phyloP scores from a whole-genome alignment of 2,329 filamentous ascomycete species.

The Botrytis medusae region DNA sequence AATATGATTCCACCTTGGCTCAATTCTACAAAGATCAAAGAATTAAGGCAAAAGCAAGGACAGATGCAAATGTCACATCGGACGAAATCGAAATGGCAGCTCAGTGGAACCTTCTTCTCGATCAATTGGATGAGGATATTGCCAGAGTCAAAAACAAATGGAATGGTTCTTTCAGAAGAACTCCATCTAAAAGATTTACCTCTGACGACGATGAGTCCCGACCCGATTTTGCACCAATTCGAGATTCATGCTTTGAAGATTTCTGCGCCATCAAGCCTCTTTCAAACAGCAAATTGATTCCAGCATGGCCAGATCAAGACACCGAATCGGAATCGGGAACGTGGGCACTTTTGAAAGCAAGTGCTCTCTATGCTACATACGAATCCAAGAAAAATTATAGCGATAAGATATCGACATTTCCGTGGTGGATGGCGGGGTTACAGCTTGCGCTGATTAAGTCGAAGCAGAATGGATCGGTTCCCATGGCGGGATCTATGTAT shows the following conservation, averaged over 20 bases:
- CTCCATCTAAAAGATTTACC: background rate
- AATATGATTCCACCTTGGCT: slow-evolving; percentile 34
- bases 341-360: slow-evolving; percentile 50
- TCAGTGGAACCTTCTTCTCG: slow-evolving; percentile 24
- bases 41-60: slow-evolving; percentile 26
- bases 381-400: background rate
- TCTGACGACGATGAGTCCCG: slow-evolving; percentile 14
- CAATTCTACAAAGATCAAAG: slow-evolving; percentile 23
- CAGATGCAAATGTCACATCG: background rate
- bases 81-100: background rate
- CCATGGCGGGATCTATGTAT: slow-evolving; percentile 29
- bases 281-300: slow-evolving; percentile 25
- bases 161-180: background rate
- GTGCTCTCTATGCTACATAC: slow-evolving; percentile 37
- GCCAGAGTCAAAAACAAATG: slow-evolving; percentile 11
- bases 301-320: slow-evolving; percentile 26
- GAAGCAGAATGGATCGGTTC: background rate
- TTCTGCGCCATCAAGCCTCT: slow-evolving; percentile 35
- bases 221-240: slow-evolving; percentile 16
- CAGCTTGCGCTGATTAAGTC: slow-evolving; percentile 37
- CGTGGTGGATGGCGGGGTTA: slow-evolving; percentile 38
- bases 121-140: background rate
- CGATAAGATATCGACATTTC: slow-evolving; percentile 20
- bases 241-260: slow-evolving; percentile 23
- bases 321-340: slow-evolving; percentile 28